phyloP scores from a whole-genome alignment of 352 stramenopile species.

The Halophytophthora batemanensis region DNA sequence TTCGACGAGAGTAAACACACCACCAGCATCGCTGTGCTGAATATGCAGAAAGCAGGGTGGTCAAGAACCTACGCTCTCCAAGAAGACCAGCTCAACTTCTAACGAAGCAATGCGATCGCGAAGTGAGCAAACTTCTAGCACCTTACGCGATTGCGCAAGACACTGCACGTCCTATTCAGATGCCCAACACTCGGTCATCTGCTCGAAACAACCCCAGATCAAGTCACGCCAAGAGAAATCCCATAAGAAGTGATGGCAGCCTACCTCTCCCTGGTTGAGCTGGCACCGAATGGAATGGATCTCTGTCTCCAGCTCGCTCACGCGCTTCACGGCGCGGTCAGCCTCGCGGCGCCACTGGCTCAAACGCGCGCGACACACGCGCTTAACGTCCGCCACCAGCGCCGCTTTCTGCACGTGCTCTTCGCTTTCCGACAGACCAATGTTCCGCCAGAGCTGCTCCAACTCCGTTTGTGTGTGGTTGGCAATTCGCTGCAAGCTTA shows the following conservation, averaged over 20 bases:
- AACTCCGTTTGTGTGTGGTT: conserved; percentile 17
- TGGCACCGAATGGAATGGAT: conserved; percentile 31
- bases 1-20: neutral
- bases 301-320: conserved; percentile 26
- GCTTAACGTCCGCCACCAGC: conserved; percentile 18
- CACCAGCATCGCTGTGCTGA: neutral
- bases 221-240: neutral
- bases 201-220: neutral
- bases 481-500: conserved; percentile 4
- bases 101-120: conserved; percentile 31
- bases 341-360: conserved; percentile 15
- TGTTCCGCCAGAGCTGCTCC: conserved; percentile 26
- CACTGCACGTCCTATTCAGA: conserved; percentile 13
- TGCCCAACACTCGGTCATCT: conserved; percentile 9
- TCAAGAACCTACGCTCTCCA: conserved; percentile 27
- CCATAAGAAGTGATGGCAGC: conserved; percentile 2
- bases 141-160: conserved; percentile 9
- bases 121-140: conserved; percentile 8
- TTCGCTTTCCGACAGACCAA: conserved; percentile 29
- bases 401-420: conserved; percentile 26
- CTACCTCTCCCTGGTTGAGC: conserved; percentile 29
- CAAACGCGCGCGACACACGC: conserved; percentile 17
- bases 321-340: conserved; percentile 1
- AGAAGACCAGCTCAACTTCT: conserved; percentile 37
- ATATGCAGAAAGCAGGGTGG: neutral